Conservation (phyloP, 2,329 filamentous ascomycete species). For the Rutstroemia sp. region DNA sequence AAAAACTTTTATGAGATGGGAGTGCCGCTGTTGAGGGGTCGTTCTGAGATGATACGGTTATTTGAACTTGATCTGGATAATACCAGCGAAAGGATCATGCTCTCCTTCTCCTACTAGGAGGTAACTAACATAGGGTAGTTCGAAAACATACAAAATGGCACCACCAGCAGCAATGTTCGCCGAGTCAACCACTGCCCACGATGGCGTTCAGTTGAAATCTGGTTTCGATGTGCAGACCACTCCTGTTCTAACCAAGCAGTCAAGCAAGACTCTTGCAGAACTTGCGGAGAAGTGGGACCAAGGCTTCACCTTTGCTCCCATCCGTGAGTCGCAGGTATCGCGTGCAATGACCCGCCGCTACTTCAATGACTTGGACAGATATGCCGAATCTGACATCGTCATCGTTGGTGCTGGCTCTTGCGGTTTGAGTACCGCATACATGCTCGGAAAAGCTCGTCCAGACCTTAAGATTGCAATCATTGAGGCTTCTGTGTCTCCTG, state of each 20-base stretch:
- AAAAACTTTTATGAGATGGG: constrained; percentile 22
- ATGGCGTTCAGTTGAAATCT: constrained; percentile 30
- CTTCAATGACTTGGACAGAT: constrained; percentile 81
- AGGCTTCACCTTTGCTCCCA: constrained; percentile 71
- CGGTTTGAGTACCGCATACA: constrained; percentile 77
- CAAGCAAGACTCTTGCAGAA: constrained; percentile 42
- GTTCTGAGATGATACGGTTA: constrained; percentile 85
- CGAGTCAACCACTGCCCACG: constrained; percentile 26
- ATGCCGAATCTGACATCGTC: constrained; percentile 90
- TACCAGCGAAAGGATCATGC: constrained; percentile 99
- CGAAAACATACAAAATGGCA: constrained; percentile 55
- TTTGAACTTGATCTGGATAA: constrained; percentile 95
- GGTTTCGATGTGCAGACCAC: constrained; percentile 43
- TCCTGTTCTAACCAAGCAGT: constrained; percentile 38
- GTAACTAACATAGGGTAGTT: constrained; percentile 36
- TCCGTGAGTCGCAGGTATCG: constrained; percentile 86
- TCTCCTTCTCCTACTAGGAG: constrained; percentile 36
- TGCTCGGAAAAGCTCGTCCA: constrained; percentile 73
- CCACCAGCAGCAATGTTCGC: constrained; percentile 65
- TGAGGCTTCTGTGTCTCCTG: constrained; percentile 80
- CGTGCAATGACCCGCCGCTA: constrained; percentile 91
- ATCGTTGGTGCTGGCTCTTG: constrained; percentile 88
- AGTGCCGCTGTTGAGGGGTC: constrained; percentile 27
- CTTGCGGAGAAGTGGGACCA: constrained; percentile 70
- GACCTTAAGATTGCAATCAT: constrained; percentile 89